Base-by-base conservation (phyloP, 352 stramenopile species). In the Blastocystis sp. region DNA sequence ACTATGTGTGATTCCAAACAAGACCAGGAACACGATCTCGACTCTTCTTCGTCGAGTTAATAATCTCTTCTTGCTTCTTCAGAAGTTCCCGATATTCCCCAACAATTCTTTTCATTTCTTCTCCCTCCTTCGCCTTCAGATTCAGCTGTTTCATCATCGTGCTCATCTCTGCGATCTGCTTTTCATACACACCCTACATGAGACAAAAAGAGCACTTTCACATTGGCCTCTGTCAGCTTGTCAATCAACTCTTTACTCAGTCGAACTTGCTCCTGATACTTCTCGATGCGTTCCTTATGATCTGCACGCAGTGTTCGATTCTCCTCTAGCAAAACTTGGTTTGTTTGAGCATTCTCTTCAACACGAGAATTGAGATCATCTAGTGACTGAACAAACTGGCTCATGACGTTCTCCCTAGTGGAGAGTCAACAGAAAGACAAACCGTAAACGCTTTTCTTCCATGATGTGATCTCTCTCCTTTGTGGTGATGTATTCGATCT, bases 181-280 rank as follows among this genome's bases (percentile, higher is more conserved):
- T 26, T n/a, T 84, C 73, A 18, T 84, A 84, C 4, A 66, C 4
- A 11, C 15, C 50, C 73, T 84, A 84, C 18, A 15, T 3, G n/a
- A 64, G 37, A 62, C 3, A 53, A 23, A 23, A 7, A n/a, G 6
- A 11, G 20, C 11, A 4, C 4, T 43, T 6, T 8, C 15, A 84
- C 73, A 64, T 84, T 84, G 26, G 62, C 54, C 41, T 84, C 73
- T 11, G 50, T 63, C 34, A 84, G 39, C 34, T 84, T 84, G 20
- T 34, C 54, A 43, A 84, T 84, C 73, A 84, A 64, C 73, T 84
- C 73, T 53, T 84, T 84, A 13, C 73, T 68, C 7, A 84, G 41
- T 29, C 29, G 47, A 11, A 23, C 54, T 7, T 84, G 73, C 26
- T 84, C 73, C 56, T 84, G 73, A 64, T 84, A 84, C 53, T 84